phyloP scores from a whole-genome alignment of 805 yeast genomes.

The Candida andamanensis region DNA sequence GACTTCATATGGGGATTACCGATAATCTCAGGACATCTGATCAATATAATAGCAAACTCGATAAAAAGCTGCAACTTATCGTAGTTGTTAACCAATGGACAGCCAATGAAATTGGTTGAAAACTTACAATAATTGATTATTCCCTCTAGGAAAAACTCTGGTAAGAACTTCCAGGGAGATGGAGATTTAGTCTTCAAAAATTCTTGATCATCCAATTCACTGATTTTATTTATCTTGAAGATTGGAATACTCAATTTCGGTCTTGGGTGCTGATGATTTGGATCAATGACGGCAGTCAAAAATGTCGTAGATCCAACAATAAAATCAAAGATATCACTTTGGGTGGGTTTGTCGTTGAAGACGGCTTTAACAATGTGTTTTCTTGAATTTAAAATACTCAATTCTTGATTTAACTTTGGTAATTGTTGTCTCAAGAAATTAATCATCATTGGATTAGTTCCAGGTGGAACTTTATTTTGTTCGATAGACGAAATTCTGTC shows the following conservation, averaged over 20 bases:
- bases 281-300: slow-evolving; percentile 68
- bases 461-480: slow-evolving; percentile 23
- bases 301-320: slow-evolving; percentile 72
- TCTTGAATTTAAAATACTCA: slow-evolving; percentile 34
- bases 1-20: slow-evolving; percentile 94
- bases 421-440: slow-evolving; percentile 34
- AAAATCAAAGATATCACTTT: slow-evolving; percentile 69
- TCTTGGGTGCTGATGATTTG: slow-evolving; percentile 58
- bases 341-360: slow-evolving; percentile 51
- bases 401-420: slow-evolving; percentile 39
- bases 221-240: slow-evolving; percentile 52
- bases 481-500: slow-evolving; percentile 46
- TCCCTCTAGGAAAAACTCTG: slow-evolving; percentile 84
- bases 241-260: slow-evolving; percentile 47
- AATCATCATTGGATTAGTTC: slow-evolving; percentile 21
- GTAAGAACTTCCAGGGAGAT: slow-evolving; percentile 72
- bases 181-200: slow-evolving; percentile 63
- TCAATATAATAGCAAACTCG: slow-evolving; percentile 65
- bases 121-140: slow-evolving; percentile 66
- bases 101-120: slow-evolving; percentile 49
- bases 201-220: slow-evolving; percentile 72
- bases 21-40: slow-evolving; percentile 79
- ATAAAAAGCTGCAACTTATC: slow-evolving; percentile 53
- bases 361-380: slow-evolving; percentile 60
- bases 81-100: slow-evolving; percentile 51